These are phyloP conservation scores for Blastocladiella emersonii DNA, from an alignment of 371 early-diverging fungal species.

Conservation along the genomic window DNA sequence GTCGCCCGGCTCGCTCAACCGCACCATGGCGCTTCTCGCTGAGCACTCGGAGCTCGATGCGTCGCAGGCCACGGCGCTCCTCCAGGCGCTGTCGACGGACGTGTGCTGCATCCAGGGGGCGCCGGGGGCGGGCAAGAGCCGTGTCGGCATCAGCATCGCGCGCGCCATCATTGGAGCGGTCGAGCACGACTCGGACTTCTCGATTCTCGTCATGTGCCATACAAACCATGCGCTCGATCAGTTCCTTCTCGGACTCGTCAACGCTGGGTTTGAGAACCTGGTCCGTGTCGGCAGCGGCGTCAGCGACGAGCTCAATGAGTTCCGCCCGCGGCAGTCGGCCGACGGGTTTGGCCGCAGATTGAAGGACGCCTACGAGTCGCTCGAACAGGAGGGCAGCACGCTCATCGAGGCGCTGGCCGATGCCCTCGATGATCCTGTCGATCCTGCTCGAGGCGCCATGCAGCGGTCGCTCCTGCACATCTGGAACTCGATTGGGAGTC, in stretches of 20 bases:
- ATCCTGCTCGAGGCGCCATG: too few species aligned
- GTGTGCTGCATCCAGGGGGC: conserved; percentile 28
- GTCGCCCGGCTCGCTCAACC: not conserved
- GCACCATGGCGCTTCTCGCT: not conserved
- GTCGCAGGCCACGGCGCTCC: conserved; percentile 21
- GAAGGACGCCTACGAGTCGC: too few species aligned
- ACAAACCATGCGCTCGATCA: conserved; percentile 46
- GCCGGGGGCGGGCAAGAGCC: conserved; percentile 40
- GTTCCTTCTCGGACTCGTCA: conserved; percentile 22
- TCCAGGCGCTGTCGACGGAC: conserved; percentile 21
- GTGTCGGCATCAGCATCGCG: conserved; percentile 29
- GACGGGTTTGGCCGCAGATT: too few species aligned
- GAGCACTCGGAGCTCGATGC: conserved; percentile 15
- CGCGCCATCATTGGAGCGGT: conserved; percentile 20
- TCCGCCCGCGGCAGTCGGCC: too few species aligned
- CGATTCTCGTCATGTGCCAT: conserved; percentile 31
- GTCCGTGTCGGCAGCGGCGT: conserved; percentile 36
- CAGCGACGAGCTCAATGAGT: too few species aligned
- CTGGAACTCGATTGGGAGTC: too few species aligned
- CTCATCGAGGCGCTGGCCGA: too few species aligned
- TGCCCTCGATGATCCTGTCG: too few species aligned
- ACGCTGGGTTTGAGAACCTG: conserved; percentile 12
- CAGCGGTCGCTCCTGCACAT: too few species aligned
- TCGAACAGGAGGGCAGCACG: too few species aligned
- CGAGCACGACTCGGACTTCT: conserved; percentile 19